phyloP scores from a whole-genome alignment of 2,329 filamentous ascomycete species.

The Dactylellina drechsleri region DNA sequence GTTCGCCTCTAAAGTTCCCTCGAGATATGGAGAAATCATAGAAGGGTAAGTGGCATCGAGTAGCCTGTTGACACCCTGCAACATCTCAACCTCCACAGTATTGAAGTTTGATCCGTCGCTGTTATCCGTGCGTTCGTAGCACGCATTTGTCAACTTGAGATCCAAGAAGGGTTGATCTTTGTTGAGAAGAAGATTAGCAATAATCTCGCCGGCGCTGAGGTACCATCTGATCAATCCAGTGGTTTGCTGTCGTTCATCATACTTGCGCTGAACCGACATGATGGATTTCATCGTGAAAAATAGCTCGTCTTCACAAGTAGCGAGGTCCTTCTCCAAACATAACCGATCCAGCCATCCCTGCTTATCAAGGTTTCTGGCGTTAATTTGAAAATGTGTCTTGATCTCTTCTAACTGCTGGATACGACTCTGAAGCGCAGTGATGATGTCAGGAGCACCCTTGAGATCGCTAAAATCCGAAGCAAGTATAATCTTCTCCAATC shows the following conservation, averaged over 20 bases:
- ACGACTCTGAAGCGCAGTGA: constrained; percentile 87
- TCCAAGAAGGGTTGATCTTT: constrained; percentile 88
- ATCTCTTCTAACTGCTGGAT: constrained; percentile 95
- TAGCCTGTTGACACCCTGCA: constrained; percentile 88
- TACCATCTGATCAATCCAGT: constrained; percentile 89
- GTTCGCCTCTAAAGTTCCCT: constrained; percentile 65
- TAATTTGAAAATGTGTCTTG: constrained; percentile 93
- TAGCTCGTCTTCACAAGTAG: constrained; percentile 91
- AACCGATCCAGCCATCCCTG: constrained; percentile 92
- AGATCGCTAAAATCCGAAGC: constrained; percentile 98
- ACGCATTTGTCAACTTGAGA: constrained; percentile 87
- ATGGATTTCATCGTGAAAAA: constrained; percentile 99
- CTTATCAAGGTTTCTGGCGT: constrained; percentile 84
- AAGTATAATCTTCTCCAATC: constrained; percentile 97
- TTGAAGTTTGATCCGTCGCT: constrained; percentile 97
- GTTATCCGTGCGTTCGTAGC: constrained; percentile 96
- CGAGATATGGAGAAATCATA: constrained; percentile 88
- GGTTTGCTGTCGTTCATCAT: constrained; percentile 76
- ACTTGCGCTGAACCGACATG: constrained; percentile 90
- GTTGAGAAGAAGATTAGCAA: constrained; percentile 94
- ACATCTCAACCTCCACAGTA: constrained; percentile 83
- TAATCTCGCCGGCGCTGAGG: constrained; percentile 92
- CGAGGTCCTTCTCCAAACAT: constrained; percentile 86
- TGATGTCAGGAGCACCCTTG: constrained; percentile 90
- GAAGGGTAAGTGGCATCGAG: constrained; percentile 92